Base-by-base conservation (phyloP, 2,329 filamentous ascomycete genomes). In the Microcera coccophila region DNA sequence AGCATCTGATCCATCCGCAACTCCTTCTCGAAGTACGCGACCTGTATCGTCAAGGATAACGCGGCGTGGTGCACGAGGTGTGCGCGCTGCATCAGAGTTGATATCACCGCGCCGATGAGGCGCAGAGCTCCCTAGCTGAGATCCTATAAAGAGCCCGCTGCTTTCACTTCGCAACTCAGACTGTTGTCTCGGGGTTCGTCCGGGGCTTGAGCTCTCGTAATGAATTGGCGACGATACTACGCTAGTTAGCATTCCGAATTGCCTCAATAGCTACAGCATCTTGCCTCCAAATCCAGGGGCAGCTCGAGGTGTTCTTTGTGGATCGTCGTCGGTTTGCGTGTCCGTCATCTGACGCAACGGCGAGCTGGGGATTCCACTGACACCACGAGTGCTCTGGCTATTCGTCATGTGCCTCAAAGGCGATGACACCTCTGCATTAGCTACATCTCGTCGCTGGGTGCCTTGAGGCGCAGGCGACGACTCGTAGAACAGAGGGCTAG, bases 191-290 rank as follows among this genome's bases (percentile, higher is more conserved):
- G 76, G 67, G 50, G 71, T 73, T 60, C 80, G 81, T n/a, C 81
- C 82, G 19, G 89, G 88, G 61, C 87, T 95, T 28, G 91, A 95
- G 66, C 89, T 95, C 43, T 88, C 87, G 63, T 96, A 97, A 63
- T 84, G 82, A 54, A 97, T 88, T 2, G 91, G 91, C 1, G 91
- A 97, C 0, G 91, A 97, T 60, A 90, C 91, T 95, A 54, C 36
- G 22, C 15, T 11, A 20, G 26, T 60, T 28, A 58, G 44, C 39
- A 28, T 34, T 14, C 3, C 19, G n/a, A 16, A 41, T 4, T 5
- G 4, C 8, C 12, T 17, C 10, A n/a, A 16, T 3, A 11, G 3
- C 21, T 19, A 8, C 22, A 18, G 5, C 20, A 40, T 32, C 72
- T 64, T 65, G 87, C 85, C 85, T 71, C 83, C 81, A 52, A 81